phyloP scores from a whole-genome alignment of 352 stramenopile genomes.

The Phytophthora fragariaefolia region DNA sequence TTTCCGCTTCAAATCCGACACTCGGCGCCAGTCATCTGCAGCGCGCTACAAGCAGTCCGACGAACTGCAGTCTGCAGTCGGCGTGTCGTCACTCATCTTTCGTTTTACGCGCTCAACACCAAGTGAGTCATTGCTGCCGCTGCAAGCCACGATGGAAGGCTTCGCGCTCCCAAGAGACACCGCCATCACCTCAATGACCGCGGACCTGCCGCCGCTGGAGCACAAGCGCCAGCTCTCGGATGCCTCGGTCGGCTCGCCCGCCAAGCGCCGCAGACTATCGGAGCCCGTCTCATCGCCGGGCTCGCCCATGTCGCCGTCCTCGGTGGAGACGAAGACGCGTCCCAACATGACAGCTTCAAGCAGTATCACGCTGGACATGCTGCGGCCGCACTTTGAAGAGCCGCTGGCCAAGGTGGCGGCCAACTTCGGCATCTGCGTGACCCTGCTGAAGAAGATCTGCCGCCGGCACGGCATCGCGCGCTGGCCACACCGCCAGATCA shows the following conservation, averaged over 20 bases:
- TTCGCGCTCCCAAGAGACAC: conserved; percentile 18
- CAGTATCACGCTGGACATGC: conserved; percentile 83
- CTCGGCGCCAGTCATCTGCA: conserved; percentile 30
- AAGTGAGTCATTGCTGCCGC: conserved; percentile 16
- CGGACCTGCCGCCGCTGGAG: conserved; percentile 19
- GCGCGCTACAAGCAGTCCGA: conserved; percentile 29
- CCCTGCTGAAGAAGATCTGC: conserved; percentile 89
- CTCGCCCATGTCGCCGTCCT: conserved; percentile 25
- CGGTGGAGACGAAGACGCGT: conserved; percentile 38
- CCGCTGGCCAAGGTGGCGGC: conserved; percentile 80
- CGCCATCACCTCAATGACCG: conserved; percentile 1
- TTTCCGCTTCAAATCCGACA: conserved; percentile 38
- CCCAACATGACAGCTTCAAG: conserved; percentile 78
- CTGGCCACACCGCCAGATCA: conserved; percentile 89
- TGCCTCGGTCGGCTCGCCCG: not conserved
- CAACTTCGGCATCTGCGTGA: conserved; percentile 84
- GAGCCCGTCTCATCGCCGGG: conserved; percentile 25
- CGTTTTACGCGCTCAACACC: conserved; percentile 29
- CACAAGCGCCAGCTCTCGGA: conserved; percentile 21
- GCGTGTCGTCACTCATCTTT: conserved; percentile 29
- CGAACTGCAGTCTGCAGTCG: conserved; percentile 16
- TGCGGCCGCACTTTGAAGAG: conserved; percentile 87
- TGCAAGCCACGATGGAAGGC: conserved; percentile 30
- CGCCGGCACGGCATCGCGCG: conserved; percentile 77
- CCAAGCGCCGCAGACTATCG: conserved; percentile 38